Evolutionary conservation across 305 asterid species (phyloP), one percentile per base, ranked within the genome.

Genomic region (Solanum hybrid): DNA sequence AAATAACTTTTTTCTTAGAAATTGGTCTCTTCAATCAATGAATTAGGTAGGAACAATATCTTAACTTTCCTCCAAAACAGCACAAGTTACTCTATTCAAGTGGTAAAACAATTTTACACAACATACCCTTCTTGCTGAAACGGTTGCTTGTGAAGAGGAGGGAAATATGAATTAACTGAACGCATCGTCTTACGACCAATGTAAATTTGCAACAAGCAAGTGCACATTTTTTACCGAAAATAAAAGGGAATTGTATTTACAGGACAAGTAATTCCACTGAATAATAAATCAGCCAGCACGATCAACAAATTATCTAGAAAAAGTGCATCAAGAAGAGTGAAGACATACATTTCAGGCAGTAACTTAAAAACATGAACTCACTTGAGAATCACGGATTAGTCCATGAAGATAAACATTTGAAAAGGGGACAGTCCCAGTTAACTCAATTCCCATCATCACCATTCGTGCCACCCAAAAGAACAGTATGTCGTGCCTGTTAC

Each of bases 391-490:
- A 61, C 99, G 98, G 91, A 97, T 96, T 91, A 97, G 99, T 82
- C 99, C 99, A 80, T 97, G 99, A 90, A 97, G 95, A 94, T 96
- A 96, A 90, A 97, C 95, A 89, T 92, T 88, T 91, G 97, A 94
- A 93, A 96, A 96, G 81, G 98, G 99, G 89, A 96, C 95, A 41
- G 93, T 94, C 89, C 99, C 99, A 6, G 99, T 96, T 92, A 96
- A 95, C 91, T 96, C 99, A 89, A 97, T 93, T 90, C 99, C 99
- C 98, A 97, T 95, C 99, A 97, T 97, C 93, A 96, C 99, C 99
- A 97, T 97, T 91, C 99, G 95, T 92, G 99, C 99, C 92, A 97
- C 99, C 99, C 99, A 97, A 90, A 96, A 97, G 96, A 96, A 97
- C 91, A 97, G 93, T 90, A 97, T 97, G 93, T 96, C 99, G 70